phyloP scores from a whole-genome alignment of 768 basidiomycete genomes.

The Trametes coccinea region DNA sequence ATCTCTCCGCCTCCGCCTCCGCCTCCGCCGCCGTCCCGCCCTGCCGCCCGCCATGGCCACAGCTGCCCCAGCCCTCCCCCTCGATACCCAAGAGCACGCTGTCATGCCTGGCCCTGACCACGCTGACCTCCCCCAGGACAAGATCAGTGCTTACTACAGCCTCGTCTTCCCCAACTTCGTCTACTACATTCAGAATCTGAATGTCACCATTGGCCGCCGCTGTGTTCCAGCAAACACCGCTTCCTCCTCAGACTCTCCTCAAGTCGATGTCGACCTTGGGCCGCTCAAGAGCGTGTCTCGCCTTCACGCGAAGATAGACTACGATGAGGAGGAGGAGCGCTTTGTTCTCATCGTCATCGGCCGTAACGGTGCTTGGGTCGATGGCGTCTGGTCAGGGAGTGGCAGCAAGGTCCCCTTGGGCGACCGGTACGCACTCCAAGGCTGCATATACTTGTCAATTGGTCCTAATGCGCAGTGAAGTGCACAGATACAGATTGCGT shows the following conservation, averaged over 20 bases:
- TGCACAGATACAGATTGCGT: constrained; percentile 96
- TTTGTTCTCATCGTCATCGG: constrained; percentile 91
- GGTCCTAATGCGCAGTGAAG: constrained; percentile 41
- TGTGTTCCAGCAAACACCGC: constrained; percentile 63
- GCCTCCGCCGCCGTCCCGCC: constrained; percentile 8
- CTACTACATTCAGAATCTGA: constrained; percentile 95
- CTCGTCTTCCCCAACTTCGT: constrained; percentile 93
- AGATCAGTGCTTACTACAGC: constrained; percentile 91
- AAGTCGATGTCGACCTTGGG: constrained; percentile 90
- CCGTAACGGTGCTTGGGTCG: constrained; percentile 98
- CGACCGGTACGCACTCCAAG: constrained; percentile 61
- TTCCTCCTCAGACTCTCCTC: constrained; percentile 55
- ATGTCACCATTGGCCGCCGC: constrained; percentile 90
- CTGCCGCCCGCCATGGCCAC: constrained; percentile 28
- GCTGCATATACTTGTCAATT: not conserved
- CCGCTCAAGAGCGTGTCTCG: constrained; percentile 97
- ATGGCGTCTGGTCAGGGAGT: constrained; percentile 92
- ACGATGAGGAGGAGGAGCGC: constrained; percentile 84
- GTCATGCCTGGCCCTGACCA: constrained; percentile 31
- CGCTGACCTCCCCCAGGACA: constrained; percentile 52
- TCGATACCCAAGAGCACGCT: constrained; percentile 31
- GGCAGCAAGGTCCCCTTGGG: constrained; percentile 84
- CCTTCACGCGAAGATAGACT: constrained; percentile 93
- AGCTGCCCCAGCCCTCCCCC: constrained; percentile 26
- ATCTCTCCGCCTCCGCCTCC: not conserved